Conservation (phyloP, 768 basidiomycete species). For the Dacryopinax spathularia region DNA sequence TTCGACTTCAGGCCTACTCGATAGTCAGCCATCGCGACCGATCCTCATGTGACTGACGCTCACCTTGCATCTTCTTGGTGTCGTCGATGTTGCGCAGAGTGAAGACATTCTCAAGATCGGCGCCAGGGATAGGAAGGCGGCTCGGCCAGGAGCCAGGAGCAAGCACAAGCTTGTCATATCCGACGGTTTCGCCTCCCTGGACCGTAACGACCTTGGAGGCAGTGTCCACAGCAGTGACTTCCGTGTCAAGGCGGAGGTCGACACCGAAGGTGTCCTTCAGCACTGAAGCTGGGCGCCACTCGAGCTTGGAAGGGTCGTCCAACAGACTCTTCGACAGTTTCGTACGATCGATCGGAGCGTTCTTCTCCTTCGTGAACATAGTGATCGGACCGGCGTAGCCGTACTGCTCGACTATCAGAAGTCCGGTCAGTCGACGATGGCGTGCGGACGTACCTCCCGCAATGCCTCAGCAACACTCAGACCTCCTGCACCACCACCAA, state of each 20-base stretch:
- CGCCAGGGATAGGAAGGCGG: slow-evolving; percentile 61
- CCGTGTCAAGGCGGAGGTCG: slow-evolving; percentile 44
- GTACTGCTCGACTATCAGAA: no score
- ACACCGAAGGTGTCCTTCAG: slow-evolving; percentile 62
- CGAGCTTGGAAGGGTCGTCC: slow-evolving; percentile 62
- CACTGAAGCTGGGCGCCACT: slow-evolving; percentile 56
- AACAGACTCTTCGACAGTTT: slow-evolving; percentile 79
- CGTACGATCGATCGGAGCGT: slow-evolving; percentile 79
- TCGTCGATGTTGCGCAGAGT: slow-evolving; percentile 60
- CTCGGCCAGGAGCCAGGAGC: slow-evolving; percentile 64
- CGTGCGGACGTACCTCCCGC: slow-evolving; percentile 44
- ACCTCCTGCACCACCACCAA: slow-evolving; percentile 74
- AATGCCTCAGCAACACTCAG: slow-evolving; percentile 68
- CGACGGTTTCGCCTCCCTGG: slow-evolving; percentile 44
- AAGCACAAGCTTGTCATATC: slow-evolving; percentile 66
- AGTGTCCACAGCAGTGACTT: slow-evolving; percentile 55
- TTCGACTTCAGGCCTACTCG: slow-evolving; percentile 17
- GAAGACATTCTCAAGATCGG: slow-evolving; percentile 58
- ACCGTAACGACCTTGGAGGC: slow-evolving; percentile 47
- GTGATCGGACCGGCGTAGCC: slow-evolving; percentile 67
- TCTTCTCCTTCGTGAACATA: slow-evolving; percentile 59
- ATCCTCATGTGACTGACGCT: not conserved
- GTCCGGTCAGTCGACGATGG: not conserved
- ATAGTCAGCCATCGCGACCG: slow-evolving; percentile 1
- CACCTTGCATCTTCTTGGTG: slow-evolving; percentile 41